Evolutionary conservation across 2,329 filamentous ascomycete genomes (phyloP), one percentile per base, ranked within the genome.

Genomic region (Botrytis porri): DNA sequence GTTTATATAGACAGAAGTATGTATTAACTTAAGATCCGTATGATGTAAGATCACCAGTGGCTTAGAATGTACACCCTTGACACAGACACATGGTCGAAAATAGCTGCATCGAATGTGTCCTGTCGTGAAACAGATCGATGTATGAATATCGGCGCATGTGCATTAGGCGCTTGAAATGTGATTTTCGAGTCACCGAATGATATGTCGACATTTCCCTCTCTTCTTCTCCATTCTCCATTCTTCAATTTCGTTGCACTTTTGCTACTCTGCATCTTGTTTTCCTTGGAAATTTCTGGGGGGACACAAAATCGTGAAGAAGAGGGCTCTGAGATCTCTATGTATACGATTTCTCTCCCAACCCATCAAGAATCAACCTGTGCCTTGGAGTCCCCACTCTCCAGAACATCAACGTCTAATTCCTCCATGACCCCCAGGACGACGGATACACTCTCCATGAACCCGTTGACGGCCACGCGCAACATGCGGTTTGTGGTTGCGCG

Each of bases 381-480:
- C 16, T n/a, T 32, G 7, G 60, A 62, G 22, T 1, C 39, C 32
- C 43, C 75, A 22, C 39, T 76, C 48, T 86, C 88, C 57, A 97
- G 81, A 3, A 96, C 91, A 84, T 98, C 95, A 39, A 90, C 88
- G 82, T 98, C 95, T 78, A 98, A 83, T 81, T 97, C 92, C 82
- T 93, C 90, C 92, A 98, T 97, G 25, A 97, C 92, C 71, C 94
- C 93, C 60, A 98, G 82, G 1, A 98, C 91, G 8, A 98, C 89
- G 70, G 90, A 89, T 72, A 98, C 82, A 77, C 92, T 97, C 79
- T 98, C 95, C 86, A 98, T 94, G 82, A 98, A 98, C 16, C 94
- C 94, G 83, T 98, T 98, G 73, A 98, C 95, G 4, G 95, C 93
- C 3, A 99, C 96, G 62, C 96, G 91, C 73, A 99, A 87, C 95